A percentile compares a stretch with the other conserved stretches of the same genome.
Evolutionary conservation across 495 filamentous ascomycete genomes (phyloP).

Genomic region (Podospora conica): DNA sequence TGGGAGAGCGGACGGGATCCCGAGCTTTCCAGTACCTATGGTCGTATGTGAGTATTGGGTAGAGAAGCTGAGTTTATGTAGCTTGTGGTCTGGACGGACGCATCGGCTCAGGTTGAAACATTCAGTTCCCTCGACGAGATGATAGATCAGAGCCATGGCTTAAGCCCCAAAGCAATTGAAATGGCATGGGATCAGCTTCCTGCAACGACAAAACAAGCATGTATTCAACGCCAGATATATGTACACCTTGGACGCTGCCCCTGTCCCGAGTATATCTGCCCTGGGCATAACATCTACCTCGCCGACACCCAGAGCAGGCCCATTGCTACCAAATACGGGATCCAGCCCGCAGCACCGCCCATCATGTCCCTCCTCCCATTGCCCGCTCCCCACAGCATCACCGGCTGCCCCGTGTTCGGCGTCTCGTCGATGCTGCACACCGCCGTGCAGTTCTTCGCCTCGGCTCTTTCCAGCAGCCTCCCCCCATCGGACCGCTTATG

Average conservation of each 20-base stretch:
- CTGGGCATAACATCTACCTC: conserved; percentile 3
- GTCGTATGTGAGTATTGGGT: conserved; percentile 33
- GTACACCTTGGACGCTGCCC: neutral
- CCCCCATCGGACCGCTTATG: neutral
- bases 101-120: neutral
- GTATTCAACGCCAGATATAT: neutral
- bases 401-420: conserved; percentile 35
- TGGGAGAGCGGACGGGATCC: conserved; percentile 50
- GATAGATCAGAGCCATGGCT: no score
- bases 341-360: conserved; percentile 7
- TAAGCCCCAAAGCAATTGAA: neutral
- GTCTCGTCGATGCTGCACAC: conserved; percentile 48
- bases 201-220: neutral
- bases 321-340: conserved; percentile 1
- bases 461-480: neutral
- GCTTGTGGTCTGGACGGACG: neutral
- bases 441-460: conserved; percentile 24
- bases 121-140: neutral
- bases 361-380: neutral
- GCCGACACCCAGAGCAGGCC: conserved; percentile 7
- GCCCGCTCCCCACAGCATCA: conserved; percentile 32
- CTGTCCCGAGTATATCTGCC: neutral
- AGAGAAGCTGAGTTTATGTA: neutral
- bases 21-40: conserved; percentile 41
- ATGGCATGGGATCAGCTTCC: neutral